Conservation (phyloP, 352 stramenopile genomes). For the Stramenopiles sp. region DNA sequence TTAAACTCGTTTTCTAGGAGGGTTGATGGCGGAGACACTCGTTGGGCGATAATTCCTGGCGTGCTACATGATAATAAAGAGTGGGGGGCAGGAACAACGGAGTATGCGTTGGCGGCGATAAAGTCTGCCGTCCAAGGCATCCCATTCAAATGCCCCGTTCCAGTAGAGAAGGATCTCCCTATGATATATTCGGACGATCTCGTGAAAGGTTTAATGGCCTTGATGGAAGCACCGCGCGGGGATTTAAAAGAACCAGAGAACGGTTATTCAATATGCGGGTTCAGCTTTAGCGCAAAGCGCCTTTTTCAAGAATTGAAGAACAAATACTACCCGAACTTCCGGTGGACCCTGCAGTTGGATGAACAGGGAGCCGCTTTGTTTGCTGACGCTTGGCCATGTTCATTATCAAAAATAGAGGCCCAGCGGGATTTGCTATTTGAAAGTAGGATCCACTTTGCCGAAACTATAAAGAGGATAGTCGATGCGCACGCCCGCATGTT, state of each 20-base stretch:
- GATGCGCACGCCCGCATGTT: constrained; percentile 10
- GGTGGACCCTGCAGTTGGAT: constrained; percentile 16
- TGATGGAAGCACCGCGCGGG: constrained; percentile 14
- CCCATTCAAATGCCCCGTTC: constrained; percentile 16
- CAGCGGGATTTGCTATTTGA: constrained; percentile 18
- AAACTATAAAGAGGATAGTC: constrained; percentile 18
- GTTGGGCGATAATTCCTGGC: constrained; percentile 19
- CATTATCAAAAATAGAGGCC: constrained; percentile 15
- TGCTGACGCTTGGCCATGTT: constrained; percentile 20
- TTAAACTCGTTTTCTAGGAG: background rate
- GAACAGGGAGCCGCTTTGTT: constrained; percentile 16
- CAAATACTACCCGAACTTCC: constrained; percentile 20
- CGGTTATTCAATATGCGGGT: constrained; percentile 17
- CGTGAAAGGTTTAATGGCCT: constrained; percentile 15
- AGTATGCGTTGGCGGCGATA: constrained; percentile 20
- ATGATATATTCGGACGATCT: constrained; percentile 20
- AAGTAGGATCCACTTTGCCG: constrained; percentile 13
- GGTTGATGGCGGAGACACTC: constrained; percentile 12
- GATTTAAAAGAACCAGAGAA: constrained; percentile 16
- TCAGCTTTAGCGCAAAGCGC: constrained; percentile 18
- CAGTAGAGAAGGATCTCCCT: constrained; percentile 17
- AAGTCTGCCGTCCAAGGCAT: constrained; percentile 15
- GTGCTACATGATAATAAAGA: constrained; percentile 16
- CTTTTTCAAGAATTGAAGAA: constrained; percentile 18
- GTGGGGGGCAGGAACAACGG: constrained; percentile 20